Conservation (phyloP, 192 early-diverging fungal genomes). For the Podila epicladia region DNA sequence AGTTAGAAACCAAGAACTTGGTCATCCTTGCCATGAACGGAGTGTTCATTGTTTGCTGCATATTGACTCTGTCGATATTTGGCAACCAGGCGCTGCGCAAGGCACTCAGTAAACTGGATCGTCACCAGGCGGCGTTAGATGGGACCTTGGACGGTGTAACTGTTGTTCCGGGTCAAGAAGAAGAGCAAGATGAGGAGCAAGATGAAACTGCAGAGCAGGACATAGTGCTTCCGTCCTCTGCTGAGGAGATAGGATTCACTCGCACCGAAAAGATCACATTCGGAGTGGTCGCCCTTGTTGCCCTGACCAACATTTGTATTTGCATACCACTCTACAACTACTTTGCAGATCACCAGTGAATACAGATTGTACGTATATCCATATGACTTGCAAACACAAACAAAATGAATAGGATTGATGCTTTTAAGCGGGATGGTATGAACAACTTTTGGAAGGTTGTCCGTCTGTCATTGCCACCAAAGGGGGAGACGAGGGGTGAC, state of each 20-base stretch:
- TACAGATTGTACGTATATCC: not conserved
- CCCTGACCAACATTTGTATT: conserved; percentile 40
- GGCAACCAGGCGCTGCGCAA: conserved; percentile 53
- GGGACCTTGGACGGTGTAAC: too few species aligned
- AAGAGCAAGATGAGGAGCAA: conserved; percentile 2
- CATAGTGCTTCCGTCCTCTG: conserved; percentile 9
- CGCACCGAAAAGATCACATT: conserved; percentile 44
- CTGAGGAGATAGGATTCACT: conserved; percentile 37
- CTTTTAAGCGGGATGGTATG: not conserved
- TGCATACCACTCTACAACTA: conserved; percentile 50
- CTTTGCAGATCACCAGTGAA: conserved; percentile 17
- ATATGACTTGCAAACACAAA: too few species aligned
- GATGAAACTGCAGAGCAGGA: conserved; percentile 24
- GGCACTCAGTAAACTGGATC: conserved; percentile 46
- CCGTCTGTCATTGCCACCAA: not conserved
- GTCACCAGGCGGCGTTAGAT: conserved; percentile 14
- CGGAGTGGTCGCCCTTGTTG: conserved; percentile 23
- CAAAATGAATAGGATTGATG: too few species aligned
- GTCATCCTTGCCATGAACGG: conserved; percentile 56
- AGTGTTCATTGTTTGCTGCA: conserved; percentile 46
- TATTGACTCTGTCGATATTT: conserved; percentile 52
- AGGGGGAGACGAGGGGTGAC: too few species aligned
- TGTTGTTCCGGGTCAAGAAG: not conserved
- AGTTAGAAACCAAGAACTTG: conserved; percentile 48
- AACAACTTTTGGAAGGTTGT: conserved; percentile 12